Conservation (phyloP, 768 basidiomycete genomes). For the Calocybe gangraenosa region DNA sequence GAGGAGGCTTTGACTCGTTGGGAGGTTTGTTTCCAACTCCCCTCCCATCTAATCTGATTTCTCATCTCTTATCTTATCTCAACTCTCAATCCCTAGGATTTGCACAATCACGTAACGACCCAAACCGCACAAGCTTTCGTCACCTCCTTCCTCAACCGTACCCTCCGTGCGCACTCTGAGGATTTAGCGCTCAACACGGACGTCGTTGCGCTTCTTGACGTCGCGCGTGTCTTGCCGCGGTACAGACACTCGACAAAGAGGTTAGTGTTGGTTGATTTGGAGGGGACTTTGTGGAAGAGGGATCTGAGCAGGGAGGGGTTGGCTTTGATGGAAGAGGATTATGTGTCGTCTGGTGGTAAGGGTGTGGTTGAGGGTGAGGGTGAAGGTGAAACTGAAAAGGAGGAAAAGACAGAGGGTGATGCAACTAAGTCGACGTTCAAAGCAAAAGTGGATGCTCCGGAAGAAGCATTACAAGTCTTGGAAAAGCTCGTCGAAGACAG, state of each 20-base stretch:
- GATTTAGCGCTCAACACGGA: constrained; percentile 27
- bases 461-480: constrained; percentile 44
- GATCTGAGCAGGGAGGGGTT: constrained; percentile 48
- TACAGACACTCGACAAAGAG: constrained; percentile 65
- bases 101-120: constrained; percentile 81
- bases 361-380: not conserved
- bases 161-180: constrained; percentile 68
- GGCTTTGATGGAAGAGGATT: constrained; percentile 32
- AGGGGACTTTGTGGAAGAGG: constrained; percentile 73
- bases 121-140: constrained; percentile 87
- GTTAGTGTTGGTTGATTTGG: constrained; percentile 72
- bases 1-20: constrained; percentile 72
- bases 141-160: constrained; percentile 72
- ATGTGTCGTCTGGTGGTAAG: constrained; percentile 6
- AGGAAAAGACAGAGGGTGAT: constrained; percentile 6
- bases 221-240: constrained; percentile 54
- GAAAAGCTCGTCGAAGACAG: constrained; percentile 56
- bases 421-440: too few species aligned
- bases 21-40: constrained; percentile 44
- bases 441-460: constrained; percentile 25
- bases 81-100: constrained; percentile 37
- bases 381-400: not conserved
- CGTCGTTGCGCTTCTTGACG: constrained; percentile 26
- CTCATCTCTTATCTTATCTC: not conserved
- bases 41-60: not conserved